phyloP scores from a whole-genome alignment of 768 basidiomycete species.

The Macrolepiota dolichaula region DNA sequence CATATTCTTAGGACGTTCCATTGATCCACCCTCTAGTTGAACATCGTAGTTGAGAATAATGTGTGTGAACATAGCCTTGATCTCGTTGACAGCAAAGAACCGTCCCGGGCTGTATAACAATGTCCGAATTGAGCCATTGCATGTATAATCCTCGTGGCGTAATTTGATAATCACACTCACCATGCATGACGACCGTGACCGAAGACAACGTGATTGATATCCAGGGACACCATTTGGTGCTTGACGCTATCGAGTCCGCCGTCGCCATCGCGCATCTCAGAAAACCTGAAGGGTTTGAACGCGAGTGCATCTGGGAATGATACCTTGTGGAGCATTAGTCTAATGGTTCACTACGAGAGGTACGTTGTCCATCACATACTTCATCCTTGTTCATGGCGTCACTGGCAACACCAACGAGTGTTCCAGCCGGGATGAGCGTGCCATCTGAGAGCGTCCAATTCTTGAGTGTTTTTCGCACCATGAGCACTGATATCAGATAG shows the following conservation, averaged over 20 bases:
- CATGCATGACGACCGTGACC: slow-evolving; percentile 35
- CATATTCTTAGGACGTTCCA: neutral
- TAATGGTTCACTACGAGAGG: neutral
- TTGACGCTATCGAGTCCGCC: slow-evolving; percentile 16
- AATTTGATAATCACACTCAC: slow-evolving; percentile 8
- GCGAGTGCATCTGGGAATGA: slow-evolving; percentile 34
- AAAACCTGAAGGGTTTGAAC: slow-evolving; percentile 37
- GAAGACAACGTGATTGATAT: slow-evolving; percentile 32
- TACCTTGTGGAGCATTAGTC: slow-evolving; percentile 22
- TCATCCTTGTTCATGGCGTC: slow-evolving; percentile 28
- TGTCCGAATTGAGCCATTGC: neutral
- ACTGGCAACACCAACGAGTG: slow-evolving; percentile 25
- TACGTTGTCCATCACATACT: slow-evolving; percentile 2
- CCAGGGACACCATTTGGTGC: slow-evolving; percentile 30
- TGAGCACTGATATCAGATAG: neutral
- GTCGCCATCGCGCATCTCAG: slow-evolving; percentile 15
- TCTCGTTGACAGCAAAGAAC: slow-evolving; percentile 36
- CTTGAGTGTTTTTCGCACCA: slow-evolving; percentile 25
- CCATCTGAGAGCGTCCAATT: slow-evolving; percentile 44
- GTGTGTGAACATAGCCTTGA: slow-evolving; percentile 42
- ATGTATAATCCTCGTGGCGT: neutral
- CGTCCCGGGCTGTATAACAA: slow-evolving; percentile 27
- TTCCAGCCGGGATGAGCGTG: slow-evolving; percentile 17
- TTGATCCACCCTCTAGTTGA: slow-evolving; percentile 19
- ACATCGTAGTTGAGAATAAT: slow-evolving; percentile 35